Evolutionary conservation across 768 basidiomycete genomes (phyloP), one percentile per base, ranked within the genome.

Genomic region (Boletus subparvulus): DNA sequence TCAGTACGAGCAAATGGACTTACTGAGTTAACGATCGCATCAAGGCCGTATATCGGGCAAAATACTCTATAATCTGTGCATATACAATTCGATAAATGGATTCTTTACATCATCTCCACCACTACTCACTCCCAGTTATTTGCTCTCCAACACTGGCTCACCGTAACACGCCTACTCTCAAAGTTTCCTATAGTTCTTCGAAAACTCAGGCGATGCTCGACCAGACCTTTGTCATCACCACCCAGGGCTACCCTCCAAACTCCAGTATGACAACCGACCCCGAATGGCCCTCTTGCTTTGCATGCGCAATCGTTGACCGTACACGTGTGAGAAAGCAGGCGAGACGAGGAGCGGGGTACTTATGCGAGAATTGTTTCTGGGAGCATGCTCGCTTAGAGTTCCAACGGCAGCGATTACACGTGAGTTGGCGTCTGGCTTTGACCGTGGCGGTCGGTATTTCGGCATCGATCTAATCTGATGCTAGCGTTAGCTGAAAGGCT

Each of bases 301-400:
- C 80, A 5, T 84, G 83, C 51, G 81, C 79, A 0, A 61, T 83
- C 12, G 75, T 80, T 32, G 83, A 84, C 47, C 75, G 80, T 19
- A 75, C 75, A 10, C 67, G 78, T 4, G 55, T 4, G 26, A 54
- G 37, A 49, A 69, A 32, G 60, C 54, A 42, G 62, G 69, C 3
- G 62, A 61, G 35, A 35, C 33, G 7, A 58, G 72, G 46, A 69
- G 65, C 7, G 74, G 74, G 14, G 58, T 74, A 21, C 21, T 21
- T 21, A 24, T 74, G 73, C 52, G 54, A 46, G 52, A 61, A 48
- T 26, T 74, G 73, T 53, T 70, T 74, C 44, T 21, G 21, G 21
- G 21, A 21, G 21, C 21, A 21, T 21, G 21, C 21, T 21, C 21
- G 21, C 21, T 28, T 28, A 28, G 26, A 28, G 21, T 6, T 28